Conservation (phyloP, 1,284 basidiomycete species). For the Marasmius sp. region DNA sequence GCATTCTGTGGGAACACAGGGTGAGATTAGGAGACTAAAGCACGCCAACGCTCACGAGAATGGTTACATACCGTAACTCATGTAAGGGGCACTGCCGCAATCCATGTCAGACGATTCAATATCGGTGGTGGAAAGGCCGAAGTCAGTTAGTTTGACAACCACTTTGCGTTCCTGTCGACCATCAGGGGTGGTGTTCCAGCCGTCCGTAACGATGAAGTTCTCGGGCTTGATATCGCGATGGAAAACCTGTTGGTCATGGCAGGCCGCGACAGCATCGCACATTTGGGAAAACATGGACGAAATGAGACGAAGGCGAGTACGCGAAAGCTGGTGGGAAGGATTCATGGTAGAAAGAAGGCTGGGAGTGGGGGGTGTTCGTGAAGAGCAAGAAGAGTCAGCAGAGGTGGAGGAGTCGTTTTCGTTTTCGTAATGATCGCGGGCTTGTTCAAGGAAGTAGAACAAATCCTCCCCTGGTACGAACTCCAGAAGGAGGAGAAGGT, state of each 20-base stretch:
- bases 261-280: conserved; percentile 97
- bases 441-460: conserved; percentile 96
- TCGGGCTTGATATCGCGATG: conserved; percentile 99
- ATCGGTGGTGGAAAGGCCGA: conserved; percentile 92
- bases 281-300: conserved; percentile 97
- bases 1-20: conserved; percentile 65
- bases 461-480: conserved; percentile 96
- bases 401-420: conserved; percentile 37
- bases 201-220: conserved; percentile 92
- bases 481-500: conserved; percentile 56
- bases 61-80: conserved; percentile 83
- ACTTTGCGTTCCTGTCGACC: conserved; percentile 72
- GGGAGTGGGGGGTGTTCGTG: conserved; percentile 89
- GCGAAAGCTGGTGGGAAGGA: conserved; percentile 81
- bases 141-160: conserved; percentile 94
- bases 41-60: not conserved
- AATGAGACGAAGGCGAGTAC: conserved; percentile 86
- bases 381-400: conserved; percentile 49
- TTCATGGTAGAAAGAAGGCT: conserved; percentile 88
- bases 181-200: conserved; percentile 53
- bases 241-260: conserved; percentile 89
- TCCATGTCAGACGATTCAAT: conserved; percentile 92
- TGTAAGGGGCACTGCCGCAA: conserved; percentile 98
- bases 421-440: conserved; percentile 78
- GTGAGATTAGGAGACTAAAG: conserved; percentile 11